These are phyloP conservation scores for Aspergillus sp. DNA, from an alignment of 2,329 filamentous ascomycete genomes.

Conservation along the genomic window DNA sequence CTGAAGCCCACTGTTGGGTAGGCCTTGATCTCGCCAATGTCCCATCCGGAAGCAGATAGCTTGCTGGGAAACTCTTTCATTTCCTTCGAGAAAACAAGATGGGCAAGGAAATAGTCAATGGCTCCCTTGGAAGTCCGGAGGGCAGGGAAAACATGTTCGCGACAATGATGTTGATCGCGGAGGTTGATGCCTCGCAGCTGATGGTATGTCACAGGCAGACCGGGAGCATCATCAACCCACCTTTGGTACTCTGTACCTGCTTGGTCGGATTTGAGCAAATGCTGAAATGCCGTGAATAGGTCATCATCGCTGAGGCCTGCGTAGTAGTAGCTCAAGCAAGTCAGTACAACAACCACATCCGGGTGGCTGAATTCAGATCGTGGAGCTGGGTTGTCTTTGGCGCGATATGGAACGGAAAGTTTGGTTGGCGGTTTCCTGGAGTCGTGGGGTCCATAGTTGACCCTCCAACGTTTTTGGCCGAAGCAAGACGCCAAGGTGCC, in stretches of 20 bases:
- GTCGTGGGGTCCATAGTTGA: constrained; percentile 61
- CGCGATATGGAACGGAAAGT: constrained; percentile 60
- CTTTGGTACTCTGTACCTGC: constrained; percentile 48
- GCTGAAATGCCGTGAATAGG: constrained; percentile 48
- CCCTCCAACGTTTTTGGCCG: constrained; percentile 60
- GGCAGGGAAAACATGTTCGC: constrained; percentile 51
- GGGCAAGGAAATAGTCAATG: constrained; percentile 64
- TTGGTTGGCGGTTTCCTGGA: constrained; percentile 50
- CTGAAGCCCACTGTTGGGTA: constrained; percentile 65
- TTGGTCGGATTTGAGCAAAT: constrained; percentile 54
- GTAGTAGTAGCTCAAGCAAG: constrained; percentile 58
- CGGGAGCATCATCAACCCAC: constrained; percentile 31
- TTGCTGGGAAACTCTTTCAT: constrained; percentile 64
- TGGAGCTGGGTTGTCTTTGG: constrained; percentile 57
- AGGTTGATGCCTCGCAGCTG: constrained; percentile 58
- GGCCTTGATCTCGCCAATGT: constrained; percentile 49
- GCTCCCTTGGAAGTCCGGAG: constrained; percentile 53
- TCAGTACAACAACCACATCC: constrained; percentile 58
- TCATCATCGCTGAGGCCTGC: constrained; percentile 54
- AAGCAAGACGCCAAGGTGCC: constrained; percentile 57
- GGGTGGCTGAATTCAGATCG: constrained; percentile 64
- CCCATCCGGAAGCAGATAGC: constrained; percentile 67
- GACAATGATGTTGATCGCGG: constrained; percentile 53
- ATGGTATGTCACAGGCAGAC: constrained; percentile 39
- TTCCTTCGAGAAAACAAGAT: constrained; percentile 61